Percentiles rank a stretch among this genome's conserved stretches.
These are phyloP conservation scores for Xerocomus brunneocitrinus DNA, from an alignment of 768 basidiomycete species.

Conservation along the genomic window DNA sequence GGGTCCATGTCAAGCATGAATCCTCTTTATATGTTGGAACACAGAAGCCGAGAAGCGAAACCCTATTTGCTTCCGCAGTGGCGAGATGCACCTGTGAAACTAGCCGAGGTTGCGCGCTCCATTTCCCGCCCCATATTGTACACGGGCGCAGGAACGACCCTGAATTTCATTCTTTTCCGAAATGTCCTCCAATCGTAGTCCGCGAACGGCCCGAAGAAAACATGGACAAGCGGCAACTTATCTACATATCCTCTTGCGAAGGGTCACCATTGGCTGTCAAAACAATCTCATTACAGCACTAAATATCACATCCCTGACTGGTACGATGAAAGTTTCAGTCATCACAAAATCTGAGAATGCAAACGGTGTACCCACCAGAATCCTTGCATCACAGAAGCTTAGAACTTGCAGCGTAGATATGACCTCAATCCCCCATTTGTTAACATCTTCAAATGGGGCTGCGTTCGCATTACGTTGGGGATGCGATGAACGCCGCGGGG, in stretches of 20 bases:
- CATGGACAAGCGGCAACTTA: neutral
- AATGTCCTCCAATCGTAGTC: neutral
- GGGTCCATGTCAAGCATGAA: neutral
- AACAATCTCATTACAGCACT: neutral
- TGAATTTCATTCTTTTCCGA: neutral
- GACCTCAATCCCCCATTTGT: neutral
- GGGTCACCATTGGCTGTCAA: neutral
- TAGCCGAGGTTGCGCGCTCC: constrained; percentile 2
- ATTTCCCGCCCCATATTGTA: constrained; percentile 1
- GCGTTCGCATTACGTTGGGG: neutral
- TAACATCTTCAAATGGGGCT: neutral
- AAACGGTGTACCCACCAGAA: neutral
- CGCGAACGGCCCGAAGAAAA: neutral
- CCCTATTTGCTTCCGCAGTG: neutral
- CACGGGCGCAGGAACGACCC: constrained; percentile 1
- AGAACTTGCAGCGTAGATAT: neutral
- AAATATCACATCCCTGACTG: neutral
- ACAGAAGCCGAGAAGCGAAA: neutral
- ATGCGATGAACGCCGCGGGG: neutral
- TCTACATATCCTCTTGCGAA: neutral
- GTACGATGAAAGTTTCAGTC: neutral
- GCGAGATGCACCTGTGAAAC: neutral
- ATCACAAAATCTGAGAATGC: neutral
- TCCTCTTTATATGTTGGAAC: constrained; percentile 1
- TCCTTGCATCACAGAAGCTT: neutral